Conservation (phyloP, 1,284 basidiomycete genomes). For the Athelia psychrophila region DNA sequence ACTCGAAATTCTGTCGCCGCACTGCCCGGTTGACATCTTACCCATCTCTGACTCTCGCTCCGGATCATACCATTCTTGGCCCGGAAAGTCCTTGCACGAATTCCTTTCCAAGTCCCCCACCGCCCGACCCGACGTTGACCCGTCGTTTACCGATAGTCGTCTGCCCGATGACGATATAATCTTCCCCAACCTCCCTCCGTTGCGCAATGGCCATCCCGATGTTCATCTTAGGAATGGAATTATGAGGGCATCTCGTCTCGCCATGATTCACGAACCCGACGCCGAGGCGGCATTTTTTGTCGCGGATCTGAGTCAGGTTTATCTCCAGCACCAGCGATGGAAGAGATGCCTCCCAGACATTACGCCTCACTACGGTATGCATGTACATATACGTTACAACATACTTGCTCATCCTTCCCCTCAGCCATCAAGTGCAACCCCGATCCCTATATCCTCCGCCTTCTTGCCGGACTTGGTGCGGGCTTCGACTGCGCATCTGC, state of each 20-base stretch:
- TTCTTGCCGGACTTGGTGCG: conserved; percentile 86
- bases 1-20: conserved; percentile 52
- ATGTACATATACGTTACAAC: conserved; percentile 4
- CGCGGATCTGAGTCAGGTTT: conserved; percentile 89
- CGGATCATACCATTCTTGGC: conserved; percentile 32
- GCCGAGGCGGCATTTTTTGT: conserved; percentile 97
- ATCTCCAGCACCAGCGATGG: conserved; percentile 88
- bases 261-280: conserved; percentile 55
- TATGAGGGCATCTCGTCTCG: conserved; percentile 54
- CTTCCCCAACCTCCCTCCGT: conserved; percentile 64
- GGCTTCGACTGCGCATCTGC: conserved; percentile 99
- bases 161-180: conserved; percentile 39
- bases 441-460: conserved; percentile 89
- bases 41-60: conserved; percentile 27
- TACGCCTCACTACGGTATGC: conserved; percentile 87
- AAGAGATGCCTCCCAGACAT: conserved; percentile 77
- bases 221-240: conserved; percentile 72
- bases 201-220: conserved; percentile 66
- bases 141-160: conserved; percentile 16
- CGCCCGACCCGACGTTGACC: conserved; percentile 25
- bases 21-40: conserved; percentile 43
- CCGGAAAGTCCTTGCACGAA: conserved; percentile 29
- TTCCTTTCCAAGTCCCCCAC: conserved; percentile 28
- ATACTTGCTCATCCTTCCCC: conserved; percentile 13
- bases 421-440: conserved; percentile 97